Evolutionary conservation across 495 filamentous ascomycete genomes (phyloP), one percentile per base, ranked within the genome.

Genomic region (Penicillium longicatenatum): DNA sequence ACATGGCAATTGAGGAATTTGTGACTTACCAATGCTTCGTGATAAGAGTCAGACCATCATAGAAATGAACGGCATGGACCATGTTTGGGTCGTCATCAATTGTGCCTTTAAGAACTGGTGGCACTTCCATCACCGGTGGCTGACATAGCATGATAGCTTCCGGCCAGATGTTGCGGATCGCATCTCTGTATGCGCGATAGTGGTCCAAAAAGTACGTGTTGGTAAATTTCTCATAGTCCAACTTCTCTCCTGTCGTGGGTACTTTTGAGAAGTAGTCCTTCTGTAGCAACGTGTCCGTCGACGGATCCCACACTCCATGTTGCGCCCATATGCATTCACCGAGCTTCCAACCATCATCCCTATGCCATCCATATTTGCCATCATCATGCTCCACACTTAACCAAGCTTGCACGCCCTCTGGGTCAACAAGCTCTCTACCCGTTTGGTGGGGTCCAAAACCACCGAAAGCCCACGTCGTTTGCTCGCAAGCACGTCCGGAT

Each of bases 301-400:
- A 78, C 8, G 89, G 89, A 67, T 98, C 92, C 94, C 94, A 98
- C 0, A 98, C 85, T 5, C 92, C 93, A 73, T 98, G 92, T 61
- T 98, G 94, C 12, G 95, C 94, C 94, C 94, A 98, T 29, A 98
- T 60, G 68, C 94, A 97, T 71, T 95, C 86, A 16, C 93, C 95
- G 10, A 98, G 73, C 63, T 88, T 94, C 94, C 94, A 98, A 9
- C 77, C 85, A 12, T 89, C 82, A 65, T 94, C 92, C 60, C 94
- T 83, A 61, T 87, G 90, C 86, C 91, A 98, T 37, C 91, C 92
- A 67, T 98, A 98, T 57, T 85, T 82, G 3, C 83, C 84, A 52
- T 98, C 95, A 66, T 97, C 88, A 67, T 92, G 89, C 42, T 83
- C 85, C 14, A 76, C 78, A 16, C 91, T 85, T 39, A 98, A 74